Percentiles rank a stretch among this genome's conserved stretches.
Evolutionary conservation across 768 basidiomycete genomes (phyloP).

Genomic region (Chiua virens): DNA sequence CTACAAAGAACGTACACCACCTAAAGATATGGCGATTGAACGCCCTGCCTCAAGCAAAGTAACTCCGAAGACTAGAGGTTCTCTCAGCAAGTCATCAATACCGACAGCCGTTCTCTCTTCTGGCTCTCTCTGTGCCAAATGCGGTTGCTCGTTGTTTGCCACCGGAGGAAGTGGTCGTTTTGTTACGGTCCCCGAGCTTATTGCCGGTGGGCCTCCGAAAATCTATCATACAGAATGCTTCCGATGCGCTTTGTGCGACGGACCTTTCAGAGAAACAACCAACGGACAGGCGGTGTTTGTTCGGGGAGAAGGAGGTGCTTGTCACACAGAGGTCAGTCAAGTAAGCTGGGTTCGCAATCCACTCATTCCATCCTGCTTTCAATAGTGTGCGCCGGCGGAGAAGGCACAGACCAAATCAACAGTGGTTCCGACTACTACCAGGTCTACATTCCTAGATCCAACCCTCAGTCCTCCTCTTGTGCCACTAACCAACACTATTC

Average conservation of each 20-base stretch:
- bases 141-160: slow-evolving; percentile 57
- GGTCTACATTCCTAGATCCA: slow-evolving; percentile 11
- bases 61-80: slow-evolving; percentile 29
- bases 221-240: slow-evolving; percentile 78
- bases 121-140: slow-evolving; percentile 58
- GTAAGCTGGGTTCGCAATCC: background rate
- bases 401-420: slow-evolving; percentile 18
- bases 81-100: slow-evolving; percentile 25
- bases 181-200: slow-evolving; percentile 64
- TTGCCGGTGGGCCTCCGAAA: slow-evolving; percentile 43
- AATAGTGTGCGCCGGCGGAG: slow-evolving; percentile 46
- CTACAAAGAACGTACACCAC: slow-evolving; percentile 5
- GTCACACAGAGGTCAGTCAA: slow-evolving; percentile 56
- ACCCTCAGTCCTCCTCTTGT: slow-evolving; percentile 18
- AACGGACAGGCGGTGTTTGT: slow-evolving; percentile 73
- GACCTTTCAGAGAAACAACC: slow-evolving; percentile 58
- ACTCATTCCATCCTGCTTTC: slow-evolving; percentile 5
- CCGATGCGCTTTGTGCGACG: slow-evolving; percentile 65
- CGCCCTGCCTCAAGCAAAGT: slow-evolving; percentile 22
- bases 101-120: slow-evolving; percentile 34
- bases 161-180: slow-evolving; percentile 60
- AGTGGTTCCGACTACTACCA: slow-evolving; percentile 3
- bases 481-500: slow-evolving; percentile 19
- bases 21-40: slow-evolving; percentile 6
- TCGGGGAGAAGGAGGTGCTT: slow-evolving; percentile 60